Evolutionary conservation across 169 alveolate species (phyloP).

Genomic region (Plasmodium coatneyi): DNA sequence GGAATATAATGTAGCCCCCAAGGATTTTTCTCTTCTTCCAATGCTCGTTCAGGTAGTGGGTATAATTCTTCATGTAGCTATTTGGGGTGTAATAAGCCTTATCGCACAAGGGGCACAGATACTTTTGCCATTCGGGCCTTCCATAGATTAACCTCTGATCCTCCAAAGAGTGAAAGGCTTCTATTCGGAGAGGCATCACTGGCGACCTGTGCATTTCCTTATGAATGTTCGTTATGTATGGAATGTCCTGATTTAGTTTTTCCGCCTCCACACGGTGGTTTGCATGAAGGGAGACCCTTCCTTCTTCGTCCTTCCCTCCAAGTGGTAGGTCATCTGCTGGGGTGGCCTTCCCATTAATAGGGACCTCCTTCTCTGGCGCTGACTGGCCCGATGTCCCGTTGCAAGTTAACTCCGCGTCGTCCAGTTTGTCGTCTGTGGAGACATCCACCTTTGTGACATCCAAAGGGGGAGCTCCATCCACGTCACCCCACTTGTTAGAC

Average conservation of each 20-base stretch:
- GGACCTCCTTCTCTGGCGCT: neutral
- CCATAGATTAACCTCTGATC: slow-evolving; percentile 78
- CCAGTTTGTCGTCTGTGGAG: neutral
- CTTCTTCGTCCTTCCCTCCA: neutral
- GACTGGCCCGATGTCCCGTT: neutral
- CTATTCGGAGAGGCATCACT: slow-evolving; percentile 79
- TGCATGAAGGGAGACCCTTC: neutral
- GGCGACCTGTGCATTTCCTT: slow-evolving; percentile 80
- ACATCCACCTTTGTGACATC: neutral
- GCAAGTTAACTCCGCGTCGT: neutral
- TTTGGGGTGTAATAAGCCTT: slow-evolving; percentile 74
- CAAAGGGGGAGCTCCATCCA: neutral
- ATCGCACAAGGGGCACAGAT: slow-evolving; percentile 79
- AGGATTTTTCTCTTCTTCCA: slow-evolving; percentile 75
- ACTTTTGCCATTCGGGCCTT: slow-evolving; percentile 76
- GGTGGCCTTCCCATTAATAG: neutral
- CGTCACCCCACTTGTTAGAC: neutral
- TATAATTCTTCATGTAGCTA: slow-evolving; percentile 61
- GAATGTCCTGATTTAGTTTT: slow-evolving; percentile 57
- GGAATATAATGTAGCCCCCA: slow-evolving; percentile 81
- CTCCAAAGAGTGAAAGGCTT: slow-evolving; percentile 80
- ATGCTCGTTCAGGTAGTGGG: slow-evolving; percentile 74
- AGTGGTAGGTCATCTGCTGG: neutral
- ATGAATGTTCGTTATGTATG: slow-evolving; percentile 49
- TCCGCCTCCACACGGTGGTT: slow-evolving; percentile 46